These are phyloP conservation scores for Gnaphalium uliginosum DNA, from an alignment of 129 eudicot species.

Conservation along the genomic window DNA sequence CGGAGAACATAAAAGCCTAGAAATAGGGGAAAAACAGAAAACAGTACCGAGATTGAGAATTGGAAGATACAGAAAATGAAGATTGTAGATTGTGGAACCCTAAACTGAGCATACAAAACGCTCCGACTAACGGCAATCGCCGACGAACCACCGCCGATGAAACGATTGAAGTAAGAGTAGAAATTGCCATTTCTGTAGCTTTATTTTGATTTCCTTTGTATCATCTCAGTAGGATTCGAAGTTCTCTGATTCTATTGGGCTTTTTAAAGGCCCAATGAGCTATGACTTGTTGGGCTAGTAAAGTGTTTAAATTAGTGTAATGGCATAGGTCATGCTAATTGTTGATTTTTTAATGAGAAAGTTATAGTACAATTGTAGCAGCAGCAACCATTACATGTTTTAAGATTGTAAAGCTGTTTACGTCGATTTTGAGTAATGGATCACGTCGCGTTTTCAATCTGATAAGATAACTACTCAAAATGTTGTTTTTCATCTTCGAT, in stretches of 20 bases:
- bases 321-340: too few species aligned
- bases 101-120: slow-evolving; percentile 74
- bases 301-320: neutral
- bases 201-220: slow-evolving; percentile 1
- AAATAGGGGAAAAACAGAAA: slow-evolving; percentile 1
- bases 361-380: too few species aligned
- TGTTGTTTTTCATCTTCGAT: too few species aligned
- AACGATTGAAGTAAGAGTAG: slow-evolving; percentile 43
- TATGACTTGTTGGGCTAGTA: neutral
- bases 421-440: too few species aligned
- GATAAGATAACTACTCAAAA: too few species aligned
- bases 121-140: slow-evolving; percentile 79
- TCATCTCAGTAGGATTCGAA: neutral
- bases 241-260: slow-evolving; percentile 19
- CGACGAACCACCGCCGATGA: slow-evolving; percentile 56
- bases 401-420: too few species aligned
- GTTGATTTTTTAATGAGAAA: too few species aligned
- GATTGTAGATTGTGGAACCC: slow-evolving; percentile 64
- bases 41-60: slow-evolving; percentile 43
- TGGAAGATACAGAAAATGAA: slow-evolving; percentile 48
- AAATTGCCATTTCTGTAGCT: slow-evolving; percentile 18
- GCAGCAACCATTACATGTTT: too few species aligned
- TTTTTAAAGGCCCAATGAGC: neutral
- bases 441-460: too few species aligned
- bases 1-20: slow-evolving; percentile 16